Conservation (phyloP, 345 rosid genomes). For the Gossypium mustelinum region DNA sequence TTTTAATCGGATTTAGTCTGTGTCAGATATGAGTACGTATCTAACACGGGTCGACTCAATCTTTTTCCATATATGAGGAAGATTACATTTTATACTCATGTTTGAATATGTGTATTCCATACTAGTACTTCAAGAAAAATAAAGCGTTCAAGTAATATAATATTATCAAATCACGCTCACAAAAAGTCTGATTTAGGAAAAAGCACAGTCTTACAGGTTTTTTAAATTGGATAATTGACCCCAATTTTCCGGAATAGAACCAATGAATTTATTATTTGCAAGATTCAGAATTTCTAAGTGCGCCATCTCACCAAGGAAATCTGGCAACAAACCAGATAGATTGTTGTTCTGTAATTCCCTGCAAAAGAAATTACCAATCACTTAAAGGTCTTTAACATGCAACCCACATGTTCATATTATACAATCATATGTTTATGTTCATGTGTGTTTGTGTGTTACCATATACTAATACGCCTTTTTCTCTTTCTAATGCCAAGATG, state of each 20-base stretch:
- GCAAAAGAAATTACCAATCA: slow-evolving; percentile 20
- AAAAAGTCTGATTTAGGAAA: not conserved
- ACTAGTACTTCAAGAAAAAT: not conserved
- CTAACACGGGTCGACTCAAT: not conserved
- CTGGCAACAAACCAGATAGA: slow-evolving; percentile 68
- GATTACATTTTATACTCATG: not conserved
- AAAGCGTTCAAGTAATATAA: not conserved
- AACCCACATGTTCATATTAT: too few species aligned
- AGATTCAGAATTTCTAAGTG: slow-evolving; percentile 61
- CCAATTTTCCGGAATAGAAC: slow-evolving; percentile 72
- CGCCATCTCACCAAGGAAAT: slow-evolving; percentile 58
- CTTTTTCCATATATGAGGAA: not conserved
- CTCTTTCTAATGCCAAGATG: too few species aligned
- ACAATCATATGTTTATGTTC: too few species aligned
- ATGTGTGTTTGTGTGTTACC: too few species aligned
- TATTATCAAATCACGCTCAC: not conserved
- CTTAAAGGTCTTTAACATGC: too few species aligned
- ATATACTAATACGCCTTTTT: too few species aligned
- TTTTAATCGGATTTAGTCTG: not conserved
- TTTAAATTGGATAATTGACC: slow-evolving; percentile 59
- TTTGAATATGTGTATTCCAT: not conserved
- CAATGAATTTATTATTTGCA: slow-evolving; percentile 68
- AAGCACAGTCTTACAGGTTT: slow-evolving; percentile 46
- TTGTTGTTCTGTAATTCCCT: slow-evolving; percentile 84
- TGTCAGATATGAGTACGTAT: not conserved